Evolutionary conservation across 495 filamentous ascomycete species (phyloP).

Genomic region (Penicillium robsamsonii): DNA sequence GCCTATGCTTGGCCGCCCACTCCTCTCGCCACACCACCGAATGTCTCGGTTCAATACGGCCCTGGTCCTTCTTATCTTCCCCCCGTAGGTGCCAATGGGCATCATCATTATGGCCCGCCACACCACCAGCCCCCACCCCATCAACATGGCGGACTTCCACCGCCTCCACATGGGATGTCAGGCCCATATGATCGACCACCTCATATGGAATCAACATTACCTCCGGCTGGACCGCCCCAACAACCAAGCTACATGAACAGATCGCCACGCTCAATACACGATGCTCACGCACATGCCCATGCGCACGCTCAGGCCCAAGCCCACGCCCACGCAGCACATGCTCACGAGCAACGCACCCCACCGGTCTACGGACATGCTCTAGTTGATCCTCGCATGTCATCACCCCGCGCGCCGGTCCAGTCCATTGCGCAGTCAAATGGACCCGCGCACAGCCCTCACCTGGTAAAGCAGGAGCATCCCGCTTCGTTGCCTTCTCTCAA

Average conservation of each 20-base stretch:
- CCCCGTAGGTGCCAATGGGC: conserved; percentile 32
- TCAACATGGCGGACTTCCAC: conserved; percentile 26
- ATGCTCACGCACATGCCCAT: conserved; percentile 19
- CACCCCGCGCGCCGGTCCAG: conserved; percentile 37
- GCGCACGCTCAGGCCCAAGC: neutral
- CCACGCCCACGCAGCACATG: conserved; percentile 3
- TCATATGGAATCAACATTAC: conserved; percentile 31
- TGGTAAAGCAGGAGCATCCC: conserved; percentile 34
- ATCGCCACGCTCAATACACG: conserved; percentile 37
- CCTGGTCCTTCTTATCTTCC: conserved; percentile 32
- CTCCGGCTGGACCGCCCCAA: conserved; percentile 24
- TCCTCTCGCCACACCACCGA: conserved; percentile 48
- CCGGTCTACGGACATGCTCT: conserved; percentile 28
- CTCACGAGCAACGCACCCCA: conserved; percentile 35
- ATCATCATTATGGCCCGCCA: conserved; percentile 29
- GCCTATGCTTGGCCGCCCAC: conserved; percentile 67
- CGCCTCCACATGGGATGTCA: conserved; percentile 26
- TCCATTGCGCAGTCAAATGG: conserved; percentile 30
- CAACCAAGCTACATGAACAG: conserved; percentile 31
- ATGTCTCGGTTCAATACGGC: conserved; percentile 38
- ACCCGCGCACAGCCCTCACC: conserved; percentile 28
- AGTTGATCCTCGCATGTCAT: conserved; percentile 36
- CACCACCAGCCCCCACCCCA: conserved; percentile 27
- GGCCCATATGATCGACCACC: conserved; percentile 37
- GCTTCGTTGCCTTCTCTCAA: conserved; percentile 21